These are phyloP conservation scores for Tulasnella calospora DNA, from an alignment of 768 basidiomycete species.

Conservation along the genomic window DNA sequence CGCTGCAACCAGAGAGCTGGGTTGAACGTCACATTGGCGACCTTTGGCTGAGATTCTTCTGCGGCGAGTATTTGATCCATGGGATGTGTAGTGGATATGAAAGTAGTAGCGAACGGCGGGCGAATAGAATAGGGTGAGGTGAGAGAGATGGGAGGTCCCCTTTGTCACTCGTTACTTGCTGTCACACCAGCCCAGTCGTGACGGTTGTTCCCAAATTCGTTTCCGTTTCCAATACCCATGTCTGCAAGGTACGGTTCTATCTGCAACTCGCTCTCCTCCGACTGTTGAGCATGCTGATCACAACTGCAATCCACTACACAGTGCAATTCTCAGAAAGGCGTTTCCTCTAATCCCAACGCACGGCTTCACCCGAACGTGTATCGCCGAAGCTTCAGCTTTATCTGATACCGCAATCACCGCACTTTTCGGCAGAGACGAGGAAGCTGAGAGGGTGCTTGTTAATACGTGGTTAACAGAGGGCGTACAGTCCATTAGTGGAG, in stretches of 20 bases:
- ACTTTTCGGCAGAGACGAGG: conserved; percentile 65
- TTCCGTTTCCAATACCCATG: not conserved
- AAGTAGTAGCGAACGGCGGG: not conserved
- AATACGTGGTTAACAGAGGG: conserved; percentile 73
- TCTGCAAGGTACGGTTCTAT: not conserved
- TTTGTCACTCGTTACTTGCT: not conserved
- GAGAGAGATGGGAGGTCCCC: not conserved
- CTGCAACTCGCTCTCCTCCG: not conserved
- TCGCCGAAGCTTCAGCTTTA: conserved; percentile 60
- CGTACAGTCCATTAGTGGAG: conserved; percentile 44
- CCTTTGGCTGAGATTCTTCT: not conserved
- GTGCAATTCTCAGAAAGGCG: conserved; percentile 47
- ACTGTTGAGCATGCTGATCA: not conserved
- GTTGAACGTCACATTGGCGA: conserved; percentile 53
- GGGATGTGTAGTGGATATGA: not conserved
- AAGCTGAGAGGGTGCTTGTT: conserved; percentile 59
- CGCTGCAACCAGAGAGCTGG: conserved; percentile 66
- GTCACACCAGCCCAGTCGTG: not conserved
- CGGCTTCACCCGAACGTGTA: conserved; percentile 69
- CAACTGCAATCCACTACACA: not conserved
- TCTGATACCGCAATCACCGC: conserved; percentile 65
- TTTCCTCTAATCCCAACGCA: conserved; percentile 58
- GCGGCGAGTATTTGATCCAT: not conserved
- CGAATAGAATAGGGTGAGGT: not conserved
- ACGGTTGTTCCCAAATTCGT: not conserved